These are phyloP conservation scores for Ramularia endophylla DNA, from an alignment of 2,329 filamentous ascomycete species.

Conservation along the genomic window DNA sequence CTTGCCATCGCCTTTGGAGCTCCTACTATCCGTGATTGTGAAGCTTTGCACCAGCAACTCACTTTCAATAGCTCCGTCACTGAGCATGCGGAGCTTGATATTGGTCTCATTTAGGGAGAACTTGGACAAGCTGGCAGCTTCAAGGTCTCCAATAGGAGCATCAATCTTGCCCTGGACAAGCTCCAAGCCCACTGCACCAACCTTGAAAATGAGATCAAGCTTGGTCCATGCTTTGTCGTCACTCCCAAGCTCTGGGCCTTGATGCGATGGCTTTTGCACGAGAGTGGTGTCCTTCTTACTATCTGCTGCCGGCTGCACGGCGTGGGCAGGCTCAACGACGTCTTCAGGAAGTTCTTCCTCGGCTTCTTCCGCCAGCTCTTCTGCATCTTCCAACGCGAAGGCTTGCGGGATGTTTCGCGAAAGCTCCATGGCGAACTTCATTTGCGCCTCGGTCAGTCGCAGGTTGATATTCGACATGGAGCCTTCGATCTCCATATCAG, in stretches of 20 bases:
- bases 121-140: constrained; percentile 77
- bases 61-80: constrained; percentile 83
- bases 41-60: constrained; percentile 93
- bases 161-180: constrained; percentile 71
- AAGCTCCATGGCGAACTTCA: constrained; percentile 83
- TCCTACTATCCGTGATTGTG: constrained; percentile 88
- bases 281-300: constrained; percentile 16
- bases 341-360: constrained; percentile 63
- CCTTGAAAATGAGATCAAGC: constrained; percentile 84
- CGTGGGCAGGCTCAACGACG: constrained; percentile 46
- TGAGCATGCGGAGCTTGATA: constrained; percentile 87
- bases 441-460: constrained; percentile 79
- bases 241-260: constrained; percentile 61
- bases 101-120: constrained; percentile 93
- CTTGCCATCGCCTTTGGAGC: constrained; percentile 54
- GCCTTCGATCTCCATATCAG: constrained; percentile 86
- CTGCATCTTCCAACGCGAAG: constrained; percentile 68
- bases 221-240: constrained; percentile 78
- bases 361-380: constrained; percentile 63
- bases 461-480: constrained; percentile 92
- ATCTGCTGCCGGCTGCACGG: constrained; percentile 44
- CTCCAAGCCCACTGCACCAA: constrained; percentile 82
- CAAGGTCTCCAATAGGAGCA: constrained; percentile 70
- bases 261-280: constrained; percentile 27
- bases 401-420: constrained; percentile 82